Base-by-base conservation (phyloP, 73 alveolate genomes). In the Stentor roeselii region DNA sequence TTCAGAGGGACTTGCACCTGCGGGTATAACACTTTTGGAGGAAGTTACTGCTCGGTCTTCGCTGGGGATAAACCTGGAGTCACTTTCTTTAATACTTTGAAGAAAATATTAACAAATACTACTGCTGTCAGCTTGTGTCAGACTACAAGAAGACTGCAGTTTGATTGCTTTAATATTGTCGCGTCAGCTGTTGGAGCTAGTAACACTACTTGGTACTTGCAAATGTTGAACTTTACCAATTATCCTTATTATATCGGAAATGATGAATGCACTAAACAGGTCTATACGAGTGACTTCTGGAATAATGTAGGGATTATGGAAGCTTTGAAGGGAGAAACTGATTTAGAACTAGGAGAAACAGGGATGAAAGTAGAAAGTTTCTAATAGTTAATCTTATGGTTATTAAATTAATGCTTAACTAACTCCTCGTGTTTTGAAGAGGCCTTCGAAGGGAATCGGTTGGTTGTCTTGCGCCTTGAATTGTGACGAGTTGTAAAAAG, bases 251-350 rank as follows among this genome's bases (percentile, higher is more conserved):
- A 67, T 67, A 67, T 67, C 41, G 37, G 37, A 15, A 67, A 67
- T 32, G 80, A 67, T 32, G 34, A 67, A 36, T 67, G 80, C 34
- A 40, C 34, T 21, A 67, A 67, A 67, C 37, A 21, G 41, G 37
- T 67, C 21, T 21, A 21, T 67, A 67, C 80, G 42, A 21, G 34
- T 67, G 41, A 67, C 42, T 67, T 67, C 80, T 67, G 80, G 80
- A 67, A n/a, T n/a, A n/a, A n/a, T n/a, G n/a, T n/a, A n/a, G n/a
- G n/a, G n/a, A n/a, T n/a, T n/a, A n/a, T n/a, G n/a, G n/a, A n/a
- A n/a, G n/a, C n/a, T n/a, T n/a, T n/a, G n/a, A n/a, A n/a, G n/a
- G n/a, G n/a, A n/a, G n/a, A n/a, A n/a, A n/a, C n/a, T n/a, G n/a
- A n/a, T n/a, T n/a, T n/a, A n/a, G n/a, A n/a, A n/a, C n/a, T n/a